Conservation (phyloP, 2,329 filamentous ascomycete genomes). For the Emmonsiellopsis sp. region DNA sequence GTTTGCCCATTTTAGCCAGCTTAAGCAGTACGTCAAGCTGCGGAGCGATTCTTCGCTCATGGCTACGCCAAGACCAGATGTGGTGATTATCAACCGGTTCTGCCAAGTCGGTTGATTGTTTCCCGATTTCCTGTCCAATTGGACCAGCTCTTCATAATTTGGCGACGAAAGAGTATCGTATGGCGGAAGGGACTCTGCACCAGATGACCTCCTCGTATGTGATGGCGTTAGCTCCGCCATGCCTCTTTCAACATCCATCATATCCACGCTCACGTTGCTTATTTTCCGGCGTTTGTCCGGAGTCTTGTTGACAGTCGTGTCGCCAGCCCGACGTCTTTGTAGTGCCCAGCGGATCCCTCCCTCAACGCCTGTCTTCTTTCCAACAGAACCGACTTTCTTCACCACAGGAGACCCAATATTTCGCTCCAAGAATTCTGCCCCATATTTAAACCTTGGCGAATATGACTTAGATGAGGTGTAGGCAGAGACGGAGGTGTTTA, state of each 20-base stretch:
- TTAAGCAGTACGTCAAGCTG: conserved; percentile 75
- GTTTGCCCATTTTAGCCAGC: conserved; percentile 73
- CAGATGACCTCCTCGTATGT: conserved; percentile 49
- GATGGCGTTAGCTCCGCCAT: conserved; percentile 14
- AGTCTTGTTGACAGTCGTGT: neutral
- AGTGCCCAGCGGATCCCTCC: conserved; percentile 79
- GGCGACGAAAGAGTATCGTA: conserved; percentile 74
- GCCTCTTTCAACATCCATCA: conserved; percentile 42
- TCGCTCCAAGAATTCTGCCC: conserved; percentile 83
- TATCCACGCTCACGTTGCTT: conserved; percentile 32
- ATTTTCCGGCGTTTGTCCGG: conserved; percentile 2
- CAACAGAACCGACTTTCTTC: conserved; percentile 75
- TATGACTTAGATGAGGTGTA: conserved; percentile 86
- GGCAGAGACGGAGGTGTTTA: conserved; percentile 73
- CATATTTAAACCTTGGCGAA: conserved; percentile 78
- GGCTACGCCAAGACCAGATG: conserved; percentile 80
- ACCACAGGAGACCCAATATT: conserved; percentile 74
- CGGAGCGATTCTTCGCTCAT: conserved; percentile 82
- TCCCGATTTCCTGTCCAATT: conserved; percentile 22
- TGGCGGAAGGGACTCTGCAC: conserved; percentile 66
- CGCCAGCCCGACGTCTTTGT: conserved; percentile 29
- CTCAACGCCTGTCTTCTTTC: conserved; percentile 79
- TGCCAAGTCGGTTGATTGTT: conserved; percentile 52
- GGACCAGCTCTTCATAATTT: conserved; percentile 57
- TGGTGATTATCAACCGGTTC: conserved; percentile 77